Conservation (phyloP, 2,329 filamentous ascomycete species). For the Aureobasidium uvarum region DNA sequence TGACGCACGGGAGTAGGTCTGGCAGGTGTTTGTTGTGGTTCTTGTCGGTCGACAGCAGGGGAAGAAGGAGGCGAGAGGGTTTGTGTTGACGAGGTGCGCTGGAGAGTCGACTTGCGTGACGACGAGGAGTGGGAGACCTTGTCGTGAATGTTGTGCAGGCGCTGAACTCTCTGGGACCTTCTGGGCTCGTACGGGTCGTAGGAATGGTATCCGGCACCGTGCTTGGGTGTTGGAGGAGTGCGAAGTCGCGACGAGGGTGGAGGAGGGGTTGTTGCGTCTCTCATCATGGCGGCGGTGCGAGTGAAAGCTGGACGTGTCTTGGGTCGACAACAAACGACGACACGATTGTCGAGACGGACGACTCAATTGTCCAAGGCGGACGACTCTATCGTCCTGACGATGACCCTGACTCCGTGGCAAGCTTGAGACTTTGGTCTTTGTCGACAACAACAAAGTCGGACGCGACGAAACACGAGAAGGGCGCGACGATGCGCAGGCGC, state of each 20-base stretch:
- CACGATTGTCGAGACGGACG: background rate
- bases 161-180: slow-evolving; percentile 61
- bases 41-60: slow-evolving; percentile 29
- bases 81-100: slow-evolving; percentile 44
- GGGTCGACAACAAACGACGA: slow-evolving; percentile 1
- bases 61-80: slow-evolving; percentile 45
- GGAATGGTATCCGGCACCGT: slow-evolving; percentile 62
- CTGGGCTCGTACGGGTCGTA: slow-evolving; percentile 72
- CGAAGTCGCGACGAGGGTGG: slow-evolving; percentile 63
- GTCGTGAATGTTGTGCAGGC: slow-evolving; percentile 18
- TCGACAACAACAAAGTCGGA: slow-evolving; percentile 1
- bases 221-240: slow-evolving; percentile 67
- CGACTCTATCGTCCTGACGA: slow-evolving; percentile 14
- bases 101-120: slow-evolving; percentile 33
- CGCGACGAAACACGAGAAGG: slow-evolving; percentile 19
- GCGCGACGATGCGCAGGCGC: slow-evolving; percentile 4
- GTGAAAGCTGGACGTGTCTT: slow-evolving; percentile 12
- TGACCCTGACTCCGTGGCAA: slow-evolving; percentile 11
- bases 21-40: slow-evolving; percentile 15
- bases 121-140: slow-evolving; percentile 5
- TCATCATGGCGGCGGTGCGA: slow-evolving; percentile 14
- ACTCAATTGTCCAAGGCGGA: slow-evolving; percentile 9
- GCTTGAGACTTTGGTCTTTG: background rate
- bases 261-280: slow-evolving; percentile 48
- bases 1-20: slow-evolving; percentile 17